Base-by-base conservation (phyloP, 306 rosid species). In the Begonia fuchsioides region DNA sequence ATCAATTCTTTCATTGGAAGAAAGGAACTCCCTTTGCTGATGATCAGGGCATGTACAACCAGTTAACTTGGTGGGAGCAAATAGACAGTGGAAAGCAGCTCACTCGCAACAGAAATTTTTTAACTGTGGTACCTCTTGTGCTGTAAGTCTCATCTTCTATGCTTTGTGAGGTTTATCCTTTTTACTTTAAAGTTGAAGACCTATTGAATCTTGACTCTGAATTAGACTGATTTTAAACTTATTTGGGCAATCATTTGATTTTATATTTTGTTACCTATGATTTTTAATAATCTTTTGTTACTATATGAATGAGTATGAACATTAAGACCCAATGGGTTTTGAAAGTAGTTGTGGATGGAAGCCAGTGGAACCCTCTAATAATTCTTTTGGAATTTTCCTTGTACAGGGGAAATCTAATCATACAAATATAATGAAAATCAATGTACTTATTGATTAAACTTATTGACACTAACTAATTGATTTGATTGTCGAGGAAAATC, bases 21-120 rank as follows among this genome's bases (percentile, higher is more conserved):
- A 92, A 82, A 77, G 99, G 94, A 65, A 92, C 99, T 64, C 96
- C 96, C 9, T 92, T 92, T 71, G 87, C 96, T 2, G 96, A 92
- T 4, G 96, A 92, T 61, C 99, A 92, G 69, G 96, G 96, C 50
- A 92, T 92, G 61, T 86, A 92, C 78, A 92, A 92, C 61, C 55
- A 94, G 13, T 58, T 92, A 78, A 92, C 99, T 12, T 92, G 99
- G 99, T 92, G 96, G 96, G 99, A 92, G 81, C 99, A 92, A 74
- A 64, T 92, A 15, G 99, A 92, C 69, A 80, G 53, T 54, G 99
- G 99, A 72, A 77, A 92, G 81, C 99, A 92, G 75, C 99, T 92
- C 68, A 92, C 99, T 10, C 99, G 94, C 52, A 92, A 86, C 83
- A 77, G 99, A 76, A 92, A 92, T 69, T 92, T 92, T 74, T 73